Evolutionary conservation across 2,329 filamentous ascomycete genomes (phyloP).

Genomic region (Diaporthe ampelina): DNA sequence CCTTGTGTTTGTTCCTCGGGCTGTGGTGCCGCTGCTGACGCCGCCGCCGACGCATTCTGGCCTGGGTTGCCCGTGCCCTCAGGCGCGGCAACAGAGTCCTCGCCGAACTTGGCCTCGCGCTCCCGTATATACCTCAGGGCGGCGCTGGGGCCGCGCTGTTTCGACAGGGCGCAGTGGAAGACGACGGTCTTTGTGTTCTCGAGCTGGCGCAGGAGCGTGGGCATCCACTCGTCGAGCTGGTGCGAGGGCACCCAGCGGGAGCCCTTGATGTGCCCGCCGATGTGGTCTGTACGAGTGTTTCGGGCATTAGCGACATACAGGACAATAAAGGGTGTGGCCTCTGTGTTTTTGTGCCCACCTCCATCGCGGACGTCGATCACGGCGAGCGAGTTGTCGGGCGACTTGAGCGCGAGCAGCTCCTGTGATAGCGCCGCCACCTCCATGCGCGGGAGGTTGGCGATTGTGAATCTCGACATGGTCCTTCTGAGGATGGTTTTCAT

Average conservation of each 20-base stretch:
- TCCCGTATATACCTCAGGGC: constrained; percentile 85
- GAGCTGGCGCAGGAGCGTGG: constrained; percentile 85
- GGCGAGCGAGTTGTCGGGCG: constrained; percentile 66
- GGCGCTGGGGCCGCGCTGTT: constrained; percentile 89
- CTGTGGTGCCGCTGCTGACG: constrained; percentile 46
- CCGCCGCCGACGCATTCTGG: constrained; percentile 44
- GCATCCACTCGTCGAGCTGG: constrained; percentile 81
- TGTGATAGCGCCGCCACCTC: constrained; percentile 77
- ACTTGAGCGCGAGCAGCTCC: constrained; percentile 68
- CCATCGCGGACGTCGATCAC: constrained; percentile 92
- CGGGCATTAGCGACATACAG: no score
- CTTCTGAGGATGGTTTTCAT: constrained; percentile 37
- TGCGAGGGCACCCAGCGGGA: constrained; percentile 81
- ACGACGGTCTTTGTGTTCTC: constrained; percentile 85
- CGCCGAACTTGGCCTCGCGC: constrained; percentile 64
- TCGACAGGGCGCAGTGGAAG: constrained; percentile 94
- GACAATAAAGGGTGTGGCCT: no score
- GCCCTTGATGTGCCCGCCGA: constrained; percentile 89
- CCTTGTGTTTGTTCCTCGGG: constrained; percentile 47
- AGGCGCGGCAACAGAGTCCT: constrained; percentile 42
- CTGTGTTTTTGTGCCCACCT: no score
- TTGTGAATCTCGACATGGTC: constrained; percentile 46
- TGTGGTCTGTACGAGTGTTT: constrained; percentile 80
- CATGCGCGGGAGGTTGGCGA: constrained; percentile 76
- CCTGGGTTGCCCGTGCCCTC: constrained; percentile 33